These are phyloP conservation scores for Chlamydomonas reinhardtii DNA, from an alignment of 163 green algal genomes.

Conservation along the genomic window DNA sequence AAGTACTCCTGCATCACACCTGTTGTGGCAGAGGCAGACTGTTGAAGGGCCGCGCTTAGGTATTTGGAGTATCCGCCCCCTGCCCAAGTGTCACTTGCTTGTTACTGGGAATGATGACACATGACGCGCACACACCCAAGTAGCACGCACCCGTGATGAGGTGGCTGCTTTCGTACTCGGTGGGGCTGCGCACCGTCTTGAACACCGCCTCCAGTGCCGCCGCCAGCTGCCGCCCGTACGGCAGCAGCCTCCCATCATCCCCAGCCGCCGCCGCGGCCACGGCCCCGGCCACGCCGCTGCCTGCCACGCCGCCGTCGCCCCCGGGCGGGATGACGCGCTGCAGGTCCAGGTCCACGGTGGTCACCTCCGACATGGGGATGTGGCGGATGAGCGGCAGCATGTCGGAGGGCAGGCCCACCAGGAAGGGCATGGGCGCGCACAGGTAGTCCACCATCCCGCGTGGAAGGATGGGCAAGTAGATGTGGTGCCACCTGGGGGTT, in stretches of 20 bases:
- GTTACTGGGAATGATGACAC: too few relatives aligned
- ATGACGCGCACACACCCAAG: too few relatives aligned
- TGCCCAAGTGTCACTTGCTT: too few relatives aligned
- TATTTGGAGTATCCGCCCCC: too few relatives aligned
- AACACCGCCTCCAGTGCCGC: constrained; percentile 70
- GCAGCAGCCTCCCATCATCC: constrained; percentile 75
- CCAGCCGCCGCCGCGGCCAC: constrained; percentile 47
- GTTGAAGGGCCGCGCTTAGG: too few relatives aligned
- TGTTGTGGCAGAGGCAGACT: constrained; percentile 2
- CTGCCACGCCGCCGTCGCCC: too few relatives aligned
- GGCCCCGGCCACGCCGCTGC: too few relatives aligned
- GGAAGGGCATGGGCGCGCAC: constrained; percentile 86
- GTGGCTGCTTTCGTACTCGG: constrained; percentile 82
- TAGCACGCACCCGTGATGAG: constrained; percentile 62
- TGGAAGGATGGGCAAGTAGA: constrained; percentile 88
- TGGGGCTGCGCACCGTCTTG: constrained; percentile 72
- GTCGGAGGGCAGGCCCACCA: constrained; percentile 82
- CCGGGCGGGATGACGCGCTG: constrained; percentile 50
- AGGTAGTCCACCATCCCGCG: constrained; percentile 83
- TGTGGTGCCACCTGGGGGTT: constrained; percentile 78
- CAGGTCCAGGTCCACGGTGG: constrained; percentile 83
- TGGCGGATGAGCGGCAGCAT: constrained; percentile 70
- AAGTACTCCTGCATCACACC: constrained; percentile 79
- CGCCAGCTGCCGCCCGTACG: constrained; percentile 71
- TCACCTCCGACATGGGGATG: constrained; percentile 77